phyloP scores from a whole-genome alignment of 768 basidiomycete genomes.

The Kwoniella dejecticola region DNA sequence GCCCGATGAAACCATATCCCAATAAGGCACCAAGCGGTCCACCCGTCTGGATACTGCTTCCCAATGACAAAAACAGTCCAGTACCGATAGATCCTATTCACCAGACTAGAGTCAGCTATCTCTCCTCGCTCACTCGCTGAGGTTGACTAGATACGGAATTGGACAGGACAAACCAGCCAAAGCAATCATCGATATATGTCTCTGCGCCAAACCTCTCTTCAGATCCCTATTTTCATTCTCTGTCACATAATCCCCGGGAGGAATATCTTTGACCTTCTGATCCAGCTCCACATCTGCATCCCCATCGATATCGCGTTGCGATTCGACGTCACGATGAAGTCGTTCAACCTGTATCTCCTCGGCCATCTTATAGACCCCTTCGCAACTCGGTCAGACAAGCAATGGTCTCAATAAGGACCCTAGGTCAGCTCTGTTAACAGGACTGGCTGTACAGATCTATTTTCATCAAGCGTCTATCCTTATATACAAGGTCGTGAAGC shows the following conservation, averaged over 20 bases:
- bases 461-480: no score
- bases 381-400: no score
- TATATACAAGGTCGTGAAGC: no score
- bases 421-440: no score
- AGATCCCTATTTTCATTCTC: conserved; percentile 18
- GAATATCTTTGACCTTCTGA: conserved; percentile 2
- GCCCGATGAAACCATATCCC: conserved; percentile 60
- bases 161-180: conserved; percentile 13
- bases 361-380: no score
- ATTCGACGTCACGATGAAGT: background rate
- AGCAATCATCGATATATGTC: conserved; percentile 24
- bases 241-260: conserved; percentile 16
- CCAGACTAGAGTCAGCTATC: background rate
- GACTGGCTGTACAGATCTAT: no score
- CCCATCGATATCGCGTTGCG: background rate
- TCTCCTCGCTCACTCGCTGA: background rate
- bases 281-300: background rate
- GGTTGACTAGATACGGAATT: background rate
- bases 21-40: conserved; percentile 64
- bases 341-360: no score
- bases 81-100: conserved; percentile 56
- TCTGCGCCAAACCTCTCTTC: conserved; percentile 10
- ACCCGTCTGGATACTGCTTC: conserved; percentile 59
- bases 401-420: no score
- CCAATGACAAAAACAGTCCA: conserved; percentile 64